These are phyloP conservation scores for Circinella umbellata DNA, from an alignment of 371 early-diverging fungal species.

Conservation along the genomic window DNA sequence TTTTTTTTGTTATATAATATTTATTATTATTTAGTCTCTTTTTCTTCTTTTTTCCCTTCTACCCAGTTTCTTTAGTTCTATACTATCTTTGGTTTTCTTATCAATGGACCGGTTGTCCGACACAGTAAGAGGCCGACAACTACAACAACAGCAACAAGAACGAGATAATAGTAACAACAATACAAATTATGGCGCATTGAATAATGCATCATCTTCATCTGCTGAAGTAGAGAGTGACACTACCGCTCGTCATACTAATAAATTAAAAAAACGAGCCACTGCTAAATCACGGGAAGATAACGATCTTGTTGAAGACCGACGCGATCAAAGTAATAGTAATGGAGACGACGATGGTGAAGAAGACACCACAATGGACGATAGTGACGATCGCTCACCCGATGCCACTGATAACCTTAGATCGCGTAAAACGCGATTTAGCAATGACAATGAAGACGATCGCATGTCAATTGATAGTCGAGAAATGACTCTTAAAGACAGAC, in stretches of 20 bases:
- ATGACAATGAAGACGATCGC: conserved; percentile 30
- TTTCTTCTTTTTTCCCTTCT: background rate
- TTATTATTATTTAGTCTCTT: background rate
- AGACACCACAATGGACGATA: conserved; percentile 11
- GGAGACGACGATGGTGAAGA: conserved; percentile 5
- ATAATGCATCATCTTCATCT: conserved; percentile 7
- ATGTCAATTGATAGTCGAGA: conserved; percentile 36
- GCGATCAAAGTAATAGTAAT: background rate
- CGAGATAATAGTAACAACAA: background rate
- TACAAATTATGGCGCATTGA: background rate
- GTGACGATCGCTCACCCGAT: background rate
- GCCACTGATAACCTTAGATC: conserved; percentile 8
- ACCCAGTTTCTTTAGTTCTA: background rate
- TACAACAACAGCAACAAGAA: background rate
- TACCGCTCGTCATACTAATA: conserved; percentile 4
- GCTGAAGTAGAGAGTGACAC: conserved; percentile 5
- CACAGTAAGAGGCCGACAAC: too few relatives aligned
- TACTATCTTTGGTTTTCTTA: too few relatives aligned
- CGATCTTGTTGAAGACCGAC: background rate
- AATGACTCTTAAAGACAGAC: conserved; percentile 70
- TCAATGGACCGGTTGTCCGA: background rate
- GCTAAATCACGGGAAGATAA: background rate
- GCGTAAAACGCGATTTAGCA: background rate
- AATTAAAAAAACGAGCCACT: background rate
- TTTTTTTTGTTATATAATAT: background rate